Evolutionary conservation across 1,284 basidiomycete genomes (phyloP).

Genomic region (Ustilago cynodontis): DNA sequence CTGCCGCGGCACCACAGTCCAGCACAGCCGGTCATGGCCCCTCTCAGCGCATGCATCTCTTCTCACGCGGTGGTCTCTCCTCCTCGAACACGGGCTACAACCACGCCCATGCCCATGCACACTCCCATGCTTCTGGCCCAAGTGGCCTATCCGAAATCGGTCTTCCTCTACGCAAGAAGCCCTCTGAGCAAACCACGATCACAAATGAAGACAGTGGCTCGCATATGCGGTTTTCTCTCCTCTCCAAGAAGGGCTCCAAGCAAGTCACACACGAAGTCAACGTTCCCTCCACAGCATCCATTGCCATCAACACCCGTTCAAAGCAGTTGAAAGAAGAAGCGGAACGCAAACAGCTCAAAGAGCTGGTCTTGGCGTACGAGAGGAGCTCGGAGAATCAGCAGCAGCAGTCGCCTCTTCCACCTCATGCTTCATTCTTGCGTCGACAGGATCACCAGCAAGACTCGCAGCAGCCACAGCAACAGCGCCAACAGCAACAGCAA

Average conservation of each 20-base stretch:
- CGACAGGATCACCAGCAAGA: conserved; percentile 24
- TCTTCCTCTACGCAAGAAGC: conserved; percentile 71
- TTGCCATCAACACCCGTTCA: conserved; percentile 62
- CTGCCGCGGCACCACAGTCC: neutral
- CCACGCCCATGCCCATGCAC: conserved; percentile 41
- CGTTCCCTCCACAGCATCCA: conserved; percentile 57
- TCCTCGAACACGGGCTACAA: conserved; percentile 25
- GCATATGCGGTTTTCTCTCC: conserved; percentile 91
- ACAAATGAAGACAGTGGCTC: conserved; percentile 17
- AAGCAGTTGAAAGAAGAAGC: conserved; percentile 63
- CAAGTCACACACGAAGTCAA: conserved; percentile 74
- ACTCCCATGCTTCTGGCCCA: conserved; percentile 74
- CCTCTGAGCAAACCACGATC: conserved; percentile 71
- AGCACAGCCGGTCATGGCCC: neutral
- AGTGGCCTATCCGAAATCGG: conserved; percentile 76
- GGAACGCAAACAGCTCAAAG: conserved; percentile 65
- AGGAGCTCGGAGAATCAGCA: conserved; percentile 29
- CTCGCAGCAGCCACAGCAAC: conserved; percentile 20
- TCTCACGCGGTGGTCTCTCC: conserved; percentile 22
- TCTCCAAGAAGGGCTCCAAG: conserved; percentile 93
- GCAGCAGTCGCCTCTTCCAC: conserved; percentile 4
- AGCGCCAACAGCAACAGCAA: conserved; percentile 19
- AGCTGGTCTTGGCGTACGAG: conserved; percentile 72
- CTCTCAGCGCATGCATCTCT: conserved; percentile 23
- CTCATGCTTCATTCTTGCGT: conserved; percentile 7